Conservation (phyloP, 2,329 filamentous ascomycete genomes). For the Penicillium aurantiogriseum region DNA sequence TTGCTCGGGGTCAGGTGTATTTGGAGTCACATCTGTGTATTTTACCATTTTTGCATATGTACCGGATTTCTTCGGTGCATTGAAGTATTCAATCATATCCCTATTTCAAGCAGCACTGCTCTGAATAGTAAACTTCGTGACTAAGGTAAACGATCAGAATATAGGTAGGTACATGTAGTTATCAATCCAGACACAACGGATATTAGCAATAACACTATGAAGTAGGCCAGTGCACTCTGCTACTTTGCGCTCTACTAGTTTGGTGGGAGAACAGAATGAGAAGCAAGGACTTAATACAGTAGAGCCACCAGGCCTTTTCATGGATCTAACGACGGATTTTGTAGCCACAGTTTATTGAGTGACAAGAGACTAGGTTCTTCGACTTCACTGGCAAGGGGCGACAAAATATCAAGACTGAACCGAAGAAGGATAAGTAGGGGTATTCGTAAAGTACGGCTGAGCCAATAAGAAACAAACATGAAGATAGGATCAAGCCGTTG, state of each 20-base stretch:
- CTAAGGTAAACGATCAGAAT: background rate
- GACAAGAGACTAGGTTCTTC: background rate
- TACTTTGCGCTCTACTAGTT: background rate
- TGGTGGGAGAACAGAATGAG: background rate
- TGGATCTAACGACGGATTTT: background rate
- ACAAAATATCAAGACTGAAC: background rate
- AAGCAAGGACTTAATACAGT: background rate
- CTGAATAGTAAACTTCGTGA: background rate
- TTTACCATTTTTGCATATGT: conserved; percentile 15
- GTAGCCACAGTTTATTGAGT: background rate
- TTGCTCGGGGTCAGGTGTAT: conserved; percentile 22
- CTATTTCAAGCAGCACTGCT: background rate
- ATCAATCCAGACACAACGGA: background rate
- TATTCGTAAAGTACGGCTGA: background rate
- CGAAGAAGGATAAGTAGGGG: background rate
- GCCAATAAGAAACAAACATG: background rate
- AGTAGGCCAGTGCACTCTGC: background rate
- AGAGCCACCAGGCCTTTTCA: background rate
- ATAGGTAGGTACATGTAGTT: background rate
- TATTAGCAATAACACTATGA: background rate
- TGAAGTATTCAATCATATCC: conserved; percentile 11
- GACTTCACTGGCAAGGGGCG: background rate
- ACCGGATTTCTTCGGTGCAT: conserved; percentile 7
- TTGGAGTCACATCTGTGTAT: conserved; percentile 21
- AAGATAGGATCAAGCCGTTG: background rate